Base-by-base conservation (phyloP, 2,329 filamentous ascomycete species). In the Tolypocladium nubicola region DNA sequence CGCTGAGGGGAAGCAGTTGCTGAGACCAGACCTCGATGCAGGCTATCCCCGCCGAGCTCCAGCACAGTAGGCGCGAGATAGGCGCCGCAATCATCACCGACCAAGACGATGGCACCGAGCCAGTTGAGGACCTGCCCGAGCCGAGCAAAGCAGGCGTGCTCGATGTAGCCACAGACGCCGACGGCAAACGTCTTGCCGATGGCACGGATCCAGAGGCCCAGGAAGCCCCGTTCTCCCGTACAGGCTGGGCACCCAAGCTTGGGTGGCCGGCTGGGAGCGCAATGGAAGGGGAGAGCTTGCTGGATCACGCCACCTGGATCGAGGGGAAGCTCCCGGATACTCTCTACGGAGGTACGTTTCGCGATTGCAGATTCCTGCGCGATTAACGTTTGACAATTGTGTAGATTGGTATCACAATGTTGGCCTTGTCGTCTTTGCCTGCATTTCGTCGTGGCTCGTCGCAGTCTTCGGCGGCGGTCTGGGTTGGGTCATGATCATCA, bases 321-420 rank as follows among this genome's bases (percentile, higher is more conserved):
- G 95, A 99, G 69, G 82, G 85, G 59, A 87, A 86, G 71, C 74
- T 99, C 40, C 85, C 93, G 47, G 92, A 97, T 69, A 89, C 89
- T 68, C 90, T 95, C 71, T 99, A 89, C 70, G 94, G 94, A 69
- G 89, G 87, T 89, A 74, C 65, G 80, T 65, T 35, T 53, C 43
- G 41, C 41, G 4, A 19, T 21, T 21, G 37, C 38, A 16, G 33
- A 14, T 23, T 6, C 38, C 19, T 13, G 21, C 38, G 19, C 26
- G 19, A 30, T 50, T 16, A 13, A 37, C 14, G 21, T 57, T 52
- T 50, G n/a, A 53, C 62, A 64, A 21, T 33, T 65, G 57, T 26
- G n/a, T 54, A 90, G 91, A 97, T 71, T 99, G 94, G 94, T 99
- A 97, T 72, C 92, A 99, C 73, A 99, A 99, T 71, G 86, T 92